Base-by-base conservation (phyloP, 441 rosid species). In the Croton setiger region DNA sequence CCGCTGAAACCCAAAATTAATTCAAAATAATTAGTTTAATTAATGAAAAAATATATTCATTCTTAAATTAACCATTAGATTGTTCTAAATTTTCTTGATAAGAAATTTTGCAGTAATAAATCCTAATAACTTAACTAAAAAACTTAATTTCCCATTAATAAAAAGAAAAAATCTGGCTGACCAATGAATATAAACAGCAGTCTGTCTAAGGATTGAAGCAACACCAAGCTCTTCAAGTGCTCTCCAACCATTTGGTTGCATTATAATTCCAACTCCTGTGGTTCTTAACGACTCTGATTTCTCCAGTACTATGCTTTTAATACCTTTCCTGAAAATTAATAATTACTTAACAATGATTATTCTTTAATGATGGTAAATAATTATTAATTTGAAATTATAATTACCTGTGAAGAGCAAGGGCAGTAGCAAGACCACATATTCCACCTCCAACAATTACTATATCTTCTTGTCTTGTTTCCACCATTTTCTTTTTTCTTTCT, bases 331-430 rank as follows among this genome's bases (percentile, higher is more conserved):
- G 49, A 6, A 10, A 54, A 54, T 15, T 18, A n/a, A 51, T 51
- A n/a, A n/a, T n/a, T n/a, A n/a, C n/a, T n/a, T n/a, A n/a, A n/a
- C n/a, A n/a, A n/a, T n/a, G n/a, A n/a, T n/a, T n/a, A n/a, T n/a
- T n/a, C n/a, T n/a, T n/a, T n/a, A n/a, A n/a, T n/a, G n/a, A n/a
- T n/a, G n/a, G n/a, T n/a, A n/a, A n/a, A n/a, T n/a, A n/a, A n/a
- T n/a, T n/a, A n/a, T n/a, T n/a, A n/a, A n/a, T n/a, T n/a, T n/a
- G n/a, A n/a, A n/a, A n/a, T n/a, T n/a, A n/a, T n/a, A n/a, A n/a
- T n/a, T n/a, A 86, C 90, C 88, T 78, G 82, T 83, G 85, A 66
- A 88, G 86, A 71, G 91, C 88, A 17, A 86, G 86, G 0, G 91
- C 88, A 17, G 88, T 82, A 17, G 89, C 86, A 35, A 88, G 85